phyloP scores from a whole-genome alignment of 805 yeast genomes.

The Candida jianshihensis region DNA sequence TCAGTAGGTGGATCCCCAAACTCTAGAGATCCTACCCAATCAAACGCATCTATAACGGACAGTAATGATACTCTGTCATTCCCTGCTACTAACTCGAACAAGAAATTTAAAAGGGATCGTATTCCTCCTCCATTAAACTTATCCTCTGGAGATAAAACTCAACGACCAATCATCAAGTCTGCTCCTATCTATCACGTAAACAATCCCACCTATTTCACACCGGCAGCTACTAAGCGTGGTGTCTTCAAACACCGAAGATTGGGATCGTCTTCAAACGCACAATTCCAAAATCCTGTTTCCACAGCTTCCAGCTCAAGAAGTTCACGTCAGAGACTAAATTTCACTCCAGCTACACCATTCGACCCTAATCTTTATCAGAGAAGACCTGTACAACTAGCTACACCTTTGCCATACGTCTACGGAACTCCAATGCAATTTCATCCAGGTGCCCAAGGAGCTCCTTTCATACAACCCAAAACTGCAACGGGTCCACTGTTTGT shows the following conservation, averaged over 20 bases:
- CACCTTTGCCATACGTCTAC: conserved; percentile 10
- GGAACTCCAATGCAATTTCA: conserved; percentile 1
- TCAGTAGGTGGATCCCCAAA: background rate
- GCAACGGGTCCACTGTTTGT: conserved; percentile 2
- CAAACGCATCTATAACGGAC: conserved; percentile 11
- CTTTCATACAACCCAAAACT: background rate
- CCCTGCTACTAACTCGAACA: conserved; percentile 16
- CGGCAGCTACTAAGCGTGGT: conserved; percentile 10
- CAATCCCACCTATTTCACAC: conserved; percentile 11
- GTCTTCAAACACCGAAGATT: conserved; percentile 6
- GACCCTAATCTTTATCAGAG: conserved; percentile 4
- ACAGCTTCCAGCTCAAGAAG: background rate
- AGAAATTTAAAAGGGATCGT: conserved; percentile 22
- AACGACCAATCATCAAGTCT: conserved; percentile 24
- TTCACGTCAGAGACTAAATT: conserved; percentile 12
- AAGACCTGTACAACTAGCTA: conserved; percentile 6
- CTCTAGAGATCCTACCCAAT: background rate
- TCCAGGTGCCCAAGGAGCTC: conserved; percentile 1
- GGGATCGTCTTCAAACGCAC: conserved; percentile 1
- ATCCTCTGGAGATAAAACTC: conserved; percentile 7
- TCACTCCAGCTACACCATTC: conserved; percentile 11
- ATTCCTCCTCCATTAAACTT: conserved; percentile 26
- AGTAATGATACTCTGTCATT: conserved; percentile 12
- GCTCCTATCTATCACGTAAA: conserved; percentile 24
- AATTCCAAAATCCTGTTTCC: background rate